phyloP scores from a whole-genome alignment of 2,329 filamentous ascomycete species.

The Pleoardoris graminearum region DNA sequence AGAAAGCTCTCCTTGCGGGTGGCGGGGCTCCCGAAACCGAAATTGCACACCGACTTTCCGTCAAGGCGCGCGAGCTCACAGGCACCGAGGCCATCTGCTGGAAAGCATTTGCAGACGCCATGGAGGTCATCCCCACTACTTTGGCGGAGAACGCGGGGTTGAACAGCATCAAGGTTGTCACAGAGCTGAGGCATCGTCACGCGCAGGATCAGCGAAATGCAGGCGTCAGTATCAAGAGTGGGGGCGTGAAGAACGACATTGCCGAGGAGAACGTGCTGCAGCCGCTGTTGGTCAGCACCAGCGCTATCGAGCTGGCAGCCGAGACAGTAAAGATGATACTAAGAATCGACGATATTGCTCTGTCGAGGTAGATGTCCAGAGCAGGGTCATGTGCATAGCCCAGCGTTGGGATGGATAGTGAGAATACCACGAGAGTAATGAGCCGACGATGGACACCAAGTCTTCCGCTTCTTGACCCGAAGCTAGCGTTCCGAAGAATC shows the following conservation, averaged over 20 bases:
- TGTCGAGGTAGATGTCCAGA: slow-evolving; percentile 44
- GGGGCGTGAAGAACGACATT: slow-evolving; percentile 96
- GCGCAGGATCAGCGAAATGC: slow-evolving; percentile 94
- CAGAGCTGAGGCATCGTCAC: slow-evolving; percentile 90
- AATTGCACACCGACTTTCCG: slow-evolving; percentile 83
- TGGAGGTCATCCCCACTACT: slow-evolving; percentile 96
- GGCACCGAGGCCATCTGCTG: slow-evolving; percentile 98
- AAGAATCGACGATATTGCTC: slow-evolving; percentile 68
- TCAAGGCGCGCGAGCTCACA: slow-evolving; percentile 77
- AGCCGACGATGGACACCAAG: slow-evolving; percentile 1
- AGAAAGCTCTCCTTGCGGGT: slow-evolving; percentile 97
- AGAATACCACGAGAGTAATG: slow-evolving; percentile 17
- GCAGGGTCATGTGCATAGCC: slow-evolving; percentile 6
- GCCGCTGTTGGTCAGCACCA: slow-evolving; percentile 93
- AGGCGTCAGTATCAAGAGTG: slow-evolving; percentile 96
- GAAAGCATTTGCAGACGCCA: slow-evolving; percentile 97
- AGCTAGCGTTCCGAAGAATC: background rate
- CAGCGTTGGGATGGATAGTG: slow-evolving; percentile 3
- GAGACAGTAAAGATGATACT: slow-evolving; percentile 98
- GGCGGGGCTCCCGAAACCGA: slow-evolving; percentile 97
- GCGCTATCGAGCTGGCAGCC: slow-evolving; percentile 92
- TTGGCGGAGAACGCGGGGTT: slow-evolving; percentile 95
- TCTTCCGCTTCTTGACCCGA: background rate
- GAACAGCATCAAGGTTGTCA: slow-evolving; percentile 98
- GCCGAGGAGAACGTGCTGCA: slow-evolving; percentile 96